These are phyloP conservation scores for Yarrowia porcina DNA, from an alignment of 805 yeast species.

Conservation along the genomic window DNA sequence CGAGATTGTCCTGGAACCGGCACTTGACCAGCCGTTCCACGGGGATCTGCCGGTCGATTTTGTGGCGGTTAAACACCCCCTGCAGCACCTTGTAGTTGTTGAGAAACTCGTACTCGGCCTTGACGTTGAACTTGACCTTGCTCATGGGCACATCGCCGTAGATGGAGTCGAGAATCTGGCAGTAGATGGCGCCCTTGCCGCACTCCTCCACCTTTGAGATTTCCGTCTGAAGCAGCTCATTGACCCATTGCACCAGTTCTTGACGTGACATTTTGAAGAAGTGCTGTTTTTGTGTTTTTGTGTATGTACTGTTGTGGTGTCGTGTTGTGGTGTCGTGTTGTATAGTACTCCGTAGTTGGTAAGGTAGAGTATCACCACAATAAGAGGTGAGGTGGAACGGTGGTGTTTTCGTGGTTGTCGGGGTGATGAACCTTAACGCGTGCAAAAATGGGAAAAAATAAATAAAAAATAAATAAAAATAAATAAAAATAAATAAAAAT, in stretches of 20 bases:
- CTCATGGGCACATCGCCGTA: slow-evolving; percentile 78
- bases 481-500: too few species aligned
- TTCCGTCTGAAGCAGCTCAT: slow-evolving; percentile 59
- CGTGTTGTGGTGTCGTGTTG: too few species aligned
- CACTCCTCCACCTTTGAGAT: slow-evolving; percentile 84
- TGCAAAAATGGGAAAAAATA: not conserved
- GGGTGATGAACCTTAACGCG: not conserved
- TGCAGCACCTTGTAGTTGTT: slow-evolving; percentile 85
- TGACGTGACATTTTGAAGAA: slow-evolving; percentile 55
- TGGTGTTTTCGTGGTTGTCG: not conserved
- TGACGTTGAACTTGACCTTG: slow-evolving; percentile 68
- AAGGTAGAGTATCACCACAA: too few species aligned
- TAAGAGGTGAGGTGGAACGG: too few species aligned
- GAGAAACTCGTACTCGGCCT: slow-evolving; percentile 70
- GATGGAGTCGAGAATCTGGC: slow-evolving; percentile 85
- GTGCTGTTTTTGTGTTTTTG: too few species aligned
- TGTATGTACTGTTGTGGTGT: too few species aligned
- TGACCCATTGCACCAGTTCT: slow-evolving; percentile 83
- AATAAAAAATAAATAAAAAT: too few species aligned
- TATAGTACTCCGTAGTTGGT: too few species aligned
- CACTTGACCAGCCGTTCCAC: slow-evolving; percentile 83
- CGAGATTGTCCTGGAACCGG: slow-evolving; percentile 88
- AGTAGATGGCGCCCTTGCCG: slow-evolving; percentile 93
- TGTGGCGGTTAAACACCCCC: slow-evolving; percentile 66
- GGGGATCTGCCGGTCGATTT: slow-evolving; percentile 69